These are phyloP conservation scores for Ambispora gerdemannii DNA, from an alignment of 192 early-diverging fungal species.

Conservation along the genomic window DNA sequence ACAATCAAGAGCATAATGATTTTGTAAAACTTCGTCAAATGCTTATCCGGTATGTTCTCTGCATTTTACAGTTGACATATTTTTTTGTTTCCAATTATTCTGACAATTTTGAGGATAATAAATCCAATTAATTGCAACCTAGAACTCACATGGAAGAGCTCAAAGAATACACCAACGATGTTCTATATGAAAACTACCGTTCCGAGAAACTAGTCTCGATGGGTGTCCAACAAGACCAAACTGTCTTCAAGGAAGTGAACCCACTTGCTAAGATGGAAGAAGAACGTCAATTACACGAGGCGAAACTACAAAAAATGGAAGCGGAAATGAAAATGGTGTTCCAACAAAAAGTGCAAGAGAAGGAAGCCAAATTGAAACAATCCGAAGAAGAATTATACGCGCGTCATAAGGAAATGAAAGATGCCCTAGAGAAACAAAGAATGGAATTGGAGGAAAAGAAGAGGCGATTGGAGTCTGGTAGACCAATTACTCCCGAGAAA, in stretches of 20 bases:
- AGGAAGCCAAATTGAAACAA: conserved; percentile 97
- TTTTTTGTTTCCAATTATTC: background rate
- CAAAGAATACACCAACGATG: conserved; percentile 86
- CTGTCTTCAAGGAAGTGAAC: conserved; percentile 78
- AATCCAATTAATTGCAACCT: conserved; percentile 14
- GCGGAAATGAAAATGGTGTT: conserved; percentile 98
- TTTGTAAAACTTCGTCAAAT: conserved; percentile 94
- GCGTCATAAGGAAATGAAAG: conserved; percentile 98
- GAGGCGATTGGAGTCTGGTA: conserved; percentile 71
- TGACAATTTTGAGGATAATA: background rate
- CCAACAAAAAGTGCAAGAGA: conserved; percentile 98
- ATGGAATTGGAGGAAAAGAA: conserved; percentile 94
- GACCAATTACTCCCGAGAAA: conserved; percentile 74
- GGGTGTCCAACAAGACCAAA: conserved; percentile 78
- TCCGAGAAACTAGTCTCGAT: conserved; percentile 88
- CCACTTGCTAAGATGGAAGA: conserved; percentile 80
- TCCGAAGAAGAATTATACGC: conserved; percentile 95
- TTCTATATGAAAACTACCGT: conserved; percentile 95
- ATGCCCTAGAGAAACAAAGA: conserved; percentile 90
- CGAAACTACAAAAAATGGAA: conserved; percentile 97
- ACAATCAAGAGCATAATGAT: conserved; percentile 94
- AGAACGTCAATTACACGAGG: conserved; percentile 87
- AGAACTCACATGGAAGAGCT: conserved; percentile 97
- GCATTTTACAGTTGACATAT: too few relatives aligned
- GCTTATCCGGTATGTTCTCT: conserved; percentile 73